These are phyloP conservation scores for Diaporthe aspalathi DNA, from an alignment of 2,329 filamentous ascomycete genomes.

Conservation along the genomic window DNA sequence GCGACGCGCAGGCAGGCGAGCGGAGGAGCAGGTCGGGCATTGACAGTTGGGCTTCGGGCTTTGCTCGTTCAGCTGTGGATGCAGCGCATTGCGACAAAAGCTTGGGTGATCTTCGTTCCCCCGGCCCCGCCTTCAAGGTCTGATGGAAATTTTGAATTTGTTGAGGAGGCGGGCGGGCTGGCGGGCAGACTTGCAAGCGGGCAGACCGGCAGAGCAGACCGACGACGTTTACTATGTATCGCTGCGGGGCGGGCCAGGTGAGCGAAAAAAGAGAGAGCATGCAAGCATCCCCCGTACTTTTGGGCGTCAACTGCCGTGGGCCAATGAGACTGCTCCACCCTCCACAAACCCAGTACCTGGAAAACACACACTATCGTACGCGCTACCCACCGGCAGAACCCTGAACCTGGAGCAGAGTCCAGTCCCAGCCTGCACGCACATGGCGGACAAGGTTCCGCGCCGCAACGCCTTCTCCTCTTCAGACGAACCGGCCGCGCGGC, in stretches of 20 bases:
- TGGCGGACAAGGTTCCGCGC: constrained; percentile 20
- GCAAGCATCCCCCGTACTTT: constrained; percentile 26
- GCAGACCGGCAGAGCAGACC: not conserved
- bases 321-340: constrained; percentile 7
- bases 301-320: constrained; percentile 25
- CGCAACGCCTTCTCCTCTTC: not conserved
- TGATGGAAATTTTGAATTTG: constrained; percentile 10
- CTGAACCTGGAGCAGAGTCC: too few relatives aligned
- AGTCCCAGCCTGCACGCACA: constrained; percentile 9
- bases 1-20: not conserved
- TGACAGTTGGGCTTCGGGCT: not conserved
- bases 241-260: not conserved
- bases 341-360: not conserved
- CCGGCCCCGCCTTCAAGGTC: constrained; percentile 6
- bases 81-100: constrained; percentile 8
- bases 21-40: not conserved
- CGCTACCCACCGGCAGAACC: too few relatives aligned
- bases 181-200: too few relatives aligned
- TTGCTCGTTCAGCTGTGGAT: constrained; percentile 17
- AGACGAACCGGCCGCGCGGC: constrained; percentile 19
- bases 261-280: not conserved
- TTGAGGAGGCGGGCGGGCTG: not conserved
- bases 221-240: not conserved
- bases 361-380: not conserved
- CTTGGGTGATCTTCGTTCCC: constrained; percentile 2